Evolutionary conservation across 306 rosid species (phyloP).

Genomic region (Astragalus membranaceus): DNA sequence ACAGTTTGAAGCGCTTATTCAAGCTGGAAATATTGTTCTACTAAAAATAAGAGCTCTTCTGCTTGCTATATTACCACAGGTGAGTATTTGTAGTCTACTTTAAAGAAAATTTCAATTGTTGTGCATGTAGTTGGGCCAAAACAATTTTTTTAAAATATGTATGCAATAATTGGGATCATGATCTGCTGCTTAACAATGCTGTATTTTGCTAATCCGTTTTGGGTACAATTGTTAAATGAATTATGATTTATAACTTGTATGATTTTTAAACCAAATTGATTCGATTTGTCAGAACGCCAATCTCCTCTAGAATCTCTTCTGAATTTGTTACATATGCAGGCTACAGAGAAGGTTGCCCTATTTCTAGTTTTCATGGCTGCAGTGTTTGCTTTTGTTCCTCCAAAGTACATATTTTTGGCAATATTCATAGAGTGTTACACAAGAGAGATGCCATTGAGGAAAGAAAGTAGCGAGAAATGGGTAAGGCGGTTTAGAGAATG

Average conservation of each 20-base stretch:
- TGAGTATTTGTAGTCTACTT: slow-evolving; percentile 27
- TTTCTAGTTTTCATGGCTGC: slow-evolving; percentile 53
- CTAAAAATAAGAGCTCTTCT: slow-evolving; percentile 85
- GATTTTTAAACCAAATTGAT: slow-evolving; percentile 1
- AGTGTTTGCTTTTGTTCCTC: slow-evolving; percentile 62
- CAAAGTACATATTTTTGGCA: slow-evolving; percentile 40
- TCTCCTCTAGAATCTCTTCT: not conserved
- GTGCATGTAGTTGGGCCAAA: too few relatives aligned
- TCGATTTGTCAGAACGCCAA: not conserved
- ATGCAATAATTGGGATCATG: too few relatives aligned
- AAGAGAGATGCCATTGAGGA: slow-evolving; percentile 78
- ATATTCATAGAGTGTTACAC: slow-evolving; percentile 64
- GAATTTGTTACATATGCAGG: slow-evolving; percentile 41
- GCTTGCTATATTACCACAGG: slow-evolving; percentile 79
- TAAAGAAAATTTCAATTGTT: not conserved
- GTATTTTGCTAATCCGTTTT: too few relatives aligned
- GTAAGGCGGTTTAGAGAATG: slow-evolving; percentile 73
- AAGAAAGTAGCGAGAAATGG: slow-evolving; percentile 57
- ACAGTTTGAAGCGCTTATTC: slow-evolving; percentile 66
- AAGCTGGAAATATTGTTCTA: slow-evolving; percentile 77
- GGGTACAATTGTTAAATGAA: too few relatives aligned
- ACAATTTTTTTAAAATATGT: too few relatives aligned
- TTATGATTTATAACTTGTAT: not conserved
- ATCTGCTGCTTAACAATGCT: too few relatives aligned
- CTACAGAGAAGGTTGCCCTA: slow-evolving; percentile 64